Percentiles rank a stretch among this genome's conserved stretches.
Conservation (phyloP, 2,329 filamentous ascomycete species). For the Pseudogymnoascus sp. region DNA sequence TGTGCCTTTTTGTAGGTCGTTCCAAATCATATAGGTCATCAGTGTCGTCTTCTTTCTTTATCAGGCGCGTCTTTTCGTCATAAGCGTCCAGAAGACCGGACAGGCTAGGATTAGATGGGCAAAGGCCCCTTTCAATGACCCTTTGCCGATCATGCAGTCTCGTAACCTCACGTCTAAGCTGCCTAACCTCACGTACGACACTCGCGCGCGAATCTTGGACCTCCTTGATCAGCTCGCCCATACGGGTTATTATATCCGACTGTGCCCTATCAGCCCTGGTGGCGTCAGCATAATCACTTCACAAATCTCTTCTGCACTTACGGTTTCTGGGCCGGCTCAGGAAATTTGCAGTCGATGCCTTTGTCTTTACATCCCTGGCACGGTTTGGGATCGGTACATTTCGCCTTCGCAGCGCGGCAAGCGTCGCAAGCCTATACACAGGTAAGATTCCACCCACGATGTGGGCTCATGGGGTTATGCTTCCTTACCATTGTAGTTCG, state of each 20-base stretch:
- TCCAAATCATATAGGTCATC: not conserved
- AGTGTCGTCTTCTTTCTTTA: not conserved
- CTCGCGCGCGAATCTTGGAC: slow-evolving; percentile 14
- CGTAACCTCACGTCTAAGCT: not conserved
- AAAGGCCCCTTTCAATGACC: not conserved
- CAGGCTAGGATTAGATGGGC: not conserved
- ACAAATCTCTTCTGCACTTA: slow-evolving; percentile 47
- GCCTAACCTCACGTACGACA: not conserved
- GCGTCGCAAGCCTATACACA: slow-evolving; percentile 73
- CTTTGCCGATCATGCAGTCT: not conserved
- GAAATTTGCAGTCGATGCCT: slow-evolving; percentile 75
- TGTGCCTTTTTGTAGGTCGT: not conserved
- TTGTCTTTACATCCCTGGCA: slow-evolving; percentile 88
- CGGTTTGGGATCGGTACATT: slow-evolving; percentile 81
- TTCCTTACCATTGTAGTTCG: slow-evolving; percentile 35
- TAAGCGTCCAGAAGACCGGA: not conserved
- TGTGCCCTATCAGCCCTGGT: slow-evolving; percentile 47
- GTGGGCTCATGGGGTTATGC: slow-evolving; percentile 28
- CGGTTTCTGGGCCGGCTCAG: slow-evolving; percentile 88
- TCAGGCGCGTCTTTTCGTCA: not conserved
- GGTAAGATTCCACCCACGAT: not conserved
- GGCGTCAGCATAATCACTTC: not conserved
- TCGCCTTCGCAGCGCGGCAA: slow-evolving; percentile 80
- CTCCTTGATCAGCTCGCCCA: slow-evolving; percentile 26
- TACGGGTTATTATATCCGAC: slow-evolving; percentile 50